Base-by-base conservation (phyloP, 495 filamentous ascomycete genomes). In the Neurospora tetraspora region DNA sequence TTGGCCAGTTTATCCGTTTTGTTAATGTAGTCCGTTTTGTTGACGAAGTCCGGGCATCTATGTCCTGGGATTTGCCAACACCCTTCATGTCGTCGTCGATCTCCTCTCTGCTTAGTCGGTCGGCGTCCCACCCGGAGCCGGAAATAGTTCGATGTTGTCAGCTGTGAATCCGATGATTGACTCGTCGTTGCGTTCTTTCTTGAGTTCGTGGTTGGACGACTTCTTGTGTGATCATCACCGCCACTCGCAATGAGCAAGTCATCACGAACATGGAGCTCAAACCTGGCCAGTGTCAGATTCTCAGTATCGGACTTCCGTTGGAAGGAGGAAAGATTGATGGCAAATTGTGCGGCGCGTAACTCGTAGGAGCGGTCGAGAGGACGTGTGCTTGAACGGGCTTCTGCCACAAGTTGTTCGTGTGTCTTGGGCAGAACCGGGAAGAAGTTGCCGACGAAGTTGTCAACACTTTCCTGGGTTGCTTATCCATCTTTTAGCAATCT, bases 391-490 rank as follows among this genome's bases (percentile, higher is more conserved):
- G 39, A 7, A 7, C 14, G 1, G 14, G 0, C 14, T 6, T 42
- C 14, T 42, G 14, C 0, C 39, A 3, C 6, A 14, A 18, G 39
- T 7, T 42, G 0, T 2, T 7, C 14, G 39, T 18, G 39, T 42
- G 4, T 1, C 39, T 39, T 14, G 4, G 39, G 38, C 4, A 40
- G 14, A 5, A 14, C 5, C 7, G 18, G 18, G 8, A 45, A 20
- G 3, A 20, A n/a, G 8, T 10, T n/a, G n/a, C 2, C 9, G 3
- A 1, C 0, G 8, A 0, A 1, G n/a, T 10, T 45, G 8, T 10
- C 1, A 0, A 45, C 5, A 3, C 3, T 45, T 45, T 4, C 18
- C 43, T 20, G 43, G 4, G n/a, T 10, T 20, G 4, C 18, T 20
- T 45, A 3, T 45, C 6, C 18, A 10, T 20, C 3, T 20, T 18